Base-by-base conservation (phyloP, 371 early-diverging fungal genomes). In the Basidiobolus heterosporus region DNA sequence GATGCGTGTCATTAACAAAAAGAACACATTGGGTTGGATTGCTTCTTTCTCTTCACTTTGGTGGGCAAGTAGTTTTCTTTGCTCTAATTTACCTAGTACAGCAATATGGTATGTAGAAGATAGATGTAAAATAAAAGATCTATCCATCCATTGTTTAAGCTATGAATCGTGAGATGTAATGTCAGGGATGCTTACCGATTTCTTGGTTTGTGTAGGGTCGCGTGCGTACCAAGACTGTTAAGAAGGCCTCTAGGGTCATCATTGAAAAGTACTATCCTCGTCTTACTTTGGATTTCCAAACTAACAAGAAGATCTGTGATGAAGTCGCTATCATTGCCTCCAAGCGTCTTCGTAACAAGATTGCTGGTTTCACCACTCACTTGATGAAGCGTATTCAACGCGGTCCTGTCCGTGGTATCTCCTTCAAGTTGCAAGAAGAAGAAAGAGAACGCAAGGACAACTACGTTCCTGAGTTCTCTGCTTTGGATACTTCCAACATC, bases 251-350 rank as follows among this genome's bases (percentile, higher is more conserved):
- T 57, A 87, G 92, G 68, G 91, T 92, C 66, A 74, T 99, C 63
- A 98, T 99, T 65, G 99, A 99, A 80, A 98, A 97, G 85, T 98
- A 99, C 88, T 99, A 98, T 69, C 91, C 94, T 56, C 85, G 95
- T 60, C 87, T 99, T 56, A 96, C 94, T 57, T 77, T 91, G 55
- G 98, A 99, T 69, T 99, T 99, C 88, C 98, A 99, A 72, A 89
- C 94, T 78, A 99, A 99, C 91, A 96, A 98, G 88, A 84, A 84
- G 71, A 91, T 98, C 67, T 80, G 84, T 65, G 85, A 86, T 69
- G 98, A 96, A 69, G 96, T 98, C 49, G 93, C 99, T 58, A 84
- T 93, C 66, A 94, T 98, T 59, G 76, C 93, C 57, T 87, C 96
- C 65, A 99, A 99, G 89, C 91, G 97, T 63, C 86, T 99, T 62